Evolutionary conservation across 2,329 filamentous ascomycete genomes (phyloP).

Genomic region (Epichloe gansuensis): DNA sequence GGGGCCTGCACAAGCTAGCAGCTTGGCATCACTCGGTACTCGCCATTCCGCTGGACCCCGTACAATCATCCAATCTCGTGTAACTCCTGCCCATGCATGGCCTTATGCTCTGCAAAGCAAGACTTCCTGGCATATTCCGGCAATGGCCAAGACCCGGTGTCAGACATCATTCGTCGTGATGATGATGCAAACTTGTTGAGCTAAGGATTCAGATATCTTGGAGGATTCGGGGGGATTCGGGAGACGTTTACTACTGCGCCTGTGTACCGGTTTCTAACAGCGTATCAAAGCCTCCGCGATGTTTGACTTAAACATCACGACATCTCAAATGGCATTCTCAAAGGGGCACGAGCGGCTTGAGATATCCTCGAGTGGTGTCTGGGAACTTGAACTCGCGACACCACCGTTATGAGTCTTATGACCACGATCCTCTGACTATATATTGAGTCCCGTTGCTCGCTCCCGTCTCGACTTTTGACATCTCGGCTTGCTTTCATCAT

Average conservation of each 20-base stretch:
- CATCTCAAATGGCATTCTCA: background rate
- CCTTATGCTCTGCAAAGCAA: background rate
- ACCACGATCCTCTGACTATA: background rate
- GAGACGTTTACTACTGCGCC: background rate
- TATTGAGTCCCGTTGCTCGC: background rate
- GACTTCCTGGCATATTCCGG: background rate
- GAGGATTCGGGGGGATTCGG: background rate
- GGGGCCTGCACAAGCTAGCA: background rate
- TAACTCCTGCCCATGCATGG: background rate
- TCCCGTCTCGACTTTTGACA: background rate
- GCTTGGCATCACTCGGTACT: background rate
- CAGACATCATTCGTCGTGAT: background rate
- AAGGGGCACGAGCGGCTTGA: background rate
- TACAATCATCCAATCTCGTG: background rate
- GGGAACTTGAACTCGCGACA: background rate
- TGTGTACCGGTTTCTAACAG: background rate
- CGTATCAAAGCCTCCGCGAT: background rate
- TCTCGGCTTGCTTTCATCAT: background rate
- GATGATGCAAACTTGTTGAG: background rate
- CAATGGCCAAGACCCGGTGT: background rate
- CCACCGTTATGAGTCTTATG: background rate
- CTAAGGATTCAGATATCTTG: background rate
- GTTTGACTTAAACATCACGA: background rate
- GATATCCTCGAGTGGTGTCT: background rate
- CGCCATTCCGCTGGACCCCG: background rate